These are phyloP conservation scores for Coemansia sp. DNA, from an alignment of 192 early-diverging fungal genomes.

Conservation along the genomic window DNA sequence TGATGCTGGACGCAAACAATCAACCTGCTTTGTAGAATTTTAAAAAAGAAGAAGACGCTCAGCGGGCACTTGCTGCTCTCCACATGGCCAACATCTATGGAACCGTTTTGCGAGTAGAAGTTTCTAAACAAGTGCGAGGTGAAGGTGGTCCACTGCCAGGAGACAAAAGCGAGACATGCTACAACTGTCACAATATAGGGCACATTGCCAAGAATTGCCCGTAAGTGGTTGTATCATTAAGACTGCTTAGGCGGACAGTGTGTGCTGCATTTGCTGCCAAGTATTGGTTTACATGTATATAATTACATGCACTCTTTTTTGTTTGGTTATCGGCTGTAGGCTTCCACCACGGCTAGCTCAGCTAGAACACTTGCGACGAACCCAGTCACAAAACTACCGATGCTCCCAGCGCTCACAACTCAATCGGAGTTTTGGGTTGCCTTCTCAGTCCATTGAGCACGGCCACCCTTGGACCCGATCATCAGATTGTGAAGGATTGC, in stretches of 20 bases:
- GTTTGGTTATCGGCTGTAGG: too few relatives aligned
- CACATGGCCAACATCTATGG: slow-evolving; percentile 14
- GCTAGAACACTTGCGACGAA: too few relatives aligned
- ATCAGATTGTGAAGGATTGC: slow-evolving; percentile 13
- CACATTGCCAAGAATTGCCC: slow-evolving; percentile 38
- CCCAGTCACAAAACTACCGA: too few relatives aligned
- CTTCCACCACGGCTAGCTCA: too few relatives aligned
- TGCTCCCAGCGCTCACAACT: too few relatives aligned
- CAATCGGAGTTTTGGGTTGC: too few relatives aligned
- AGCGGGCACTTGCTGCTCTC: slow-evolving; percentile 11
- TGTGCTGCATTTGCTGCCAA: not conserved
- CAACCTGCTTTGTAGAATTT: slow-evolving; percentile 30
- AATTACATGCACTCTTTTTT: not conserved
- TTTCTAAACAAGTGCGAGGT: slow-evolving; percentile 30
- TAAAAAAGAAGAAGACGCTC: not conserved
- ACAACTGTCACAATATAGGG: slow-evolving; percentile 25
- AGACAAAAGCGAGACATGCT: slow-evolving; percentile 25
- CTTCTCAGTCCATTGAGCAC: too few relatives aligned
- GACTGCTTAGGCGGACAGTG: too few relatives aligned
- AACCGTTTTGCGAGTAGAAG: slow-evolving; percentile 19
- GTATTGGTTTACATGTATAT: not conserved
- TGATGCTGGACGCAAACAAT: not conserved
- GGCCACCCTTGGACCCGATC: too few relatives aligned
- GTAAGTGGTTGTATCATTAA: too few relatives aligned
- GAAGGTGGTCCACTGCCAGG: slow-evolving; percentile 24